Base-by-base conservation (phyloP, 2,329 filamentous ascomycete genomes). In the Talaromyces islandicus region DNA sequence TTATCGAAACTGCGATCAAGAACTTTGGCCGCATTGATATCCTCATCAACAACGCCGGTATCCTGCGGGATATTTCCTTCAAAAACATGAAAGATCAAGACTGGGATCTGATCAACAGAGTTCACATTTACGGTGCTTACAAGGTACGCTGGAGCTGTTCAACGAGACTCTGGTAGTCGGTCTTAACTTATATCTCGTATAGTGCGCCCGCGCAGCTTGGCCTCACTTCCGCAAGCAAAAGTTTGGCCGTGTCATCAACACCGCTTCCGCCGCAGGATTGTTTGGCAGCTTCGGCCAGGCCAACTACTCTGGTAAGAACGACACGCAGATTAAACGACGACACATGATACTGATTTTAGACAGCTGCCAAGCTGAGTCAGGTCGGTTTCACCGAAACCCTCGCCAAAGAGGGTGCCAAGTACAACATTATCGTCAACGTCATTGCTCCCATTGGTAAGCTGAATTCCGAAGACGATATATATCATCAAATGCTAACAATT, bases 151-250 rank as follows among this genome's bases (percentile, higher is more conserved):
- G 11, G 25, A 41, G 21, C 14, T 32, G 21, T 19, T 25, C 50
- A 10, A 25, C 35, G n/a, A 14, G 35, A 38, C 3, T 38, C 2
- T 38, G 2, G 14, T 38, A n/a, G 17, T 7, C 35, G 7, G 35
- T 38, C 6, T 38, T 17, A 14, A 51, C 65, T 73, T 59, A 70
- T 56, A 41, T 24, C 30, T 29, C 11, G n/a, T 7, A 60, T 65
- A 83, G 85, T 96, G 91, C 76, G 85, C 94, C 63, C 88, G 87
- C 76, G 94, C 94, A 64, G 94, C 94, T 57, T 99, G 94, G 93
- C 92, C 93, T 62, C 83, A 97, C 78, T 97, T 99, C 85, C 86
- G 93, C 72, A 97, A 97, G 81, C 94, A 99, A 80, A 97, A 97
- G 85, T 99, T 91, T 75, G 94, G 94, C 64, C 87, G 94, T 69